A percentile compares a stretch with the other conserved stretches of the same genome.
Conservation (phyloP, 1,284 basidiomycete species). For the Veloboletus limbatus region DNA sequence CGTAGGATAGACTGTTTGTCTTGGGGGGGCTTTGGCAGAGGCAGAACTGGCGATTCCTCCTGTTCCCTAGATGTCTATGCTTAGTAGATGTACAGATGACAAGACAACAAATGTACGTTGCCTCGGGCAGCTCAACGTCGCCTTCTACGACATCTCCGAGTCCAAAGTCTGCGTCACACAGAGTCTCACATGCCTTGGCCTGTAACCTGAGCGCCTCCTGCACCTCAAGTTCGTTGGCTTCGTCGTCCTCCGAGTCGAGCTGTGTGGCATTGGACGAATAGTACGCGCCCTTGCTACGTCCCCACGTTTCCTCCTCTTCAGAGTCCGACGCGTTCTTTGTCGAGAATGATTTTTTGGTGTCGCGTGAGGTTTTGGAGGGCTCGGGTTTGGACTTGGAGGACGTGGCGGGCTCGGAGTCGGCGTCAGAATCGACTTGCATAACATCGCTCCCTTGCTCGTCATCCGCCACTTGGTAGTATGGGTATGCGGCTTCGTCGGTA, state of each 20-base stretch:
- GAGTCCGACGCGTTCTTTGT: slow-evolving; percentile 36
- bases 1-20: slow-evolving; percentile 67
- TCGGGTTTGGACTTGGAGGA: slow-evolving; percentile 33
- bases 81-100: slow-evolving; percentile 11
- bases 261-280: slow-evolving; percentile 82
- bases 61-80: slow-evolving; percentile 27
- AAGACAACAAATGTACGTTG: slow-evolving; percentile 39
- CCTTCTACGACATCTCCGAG: slow-evolving; percentile 62
- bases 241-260: slow-evolving; percentile 81
- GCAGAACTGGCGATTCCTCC: slow-evolving; percentile 32
- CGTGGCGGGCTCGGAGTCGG: slow-evolving; percentile 20
- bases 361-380: slow-evolving; percentile 30
- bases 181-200: slow-evolving; percentile 65
- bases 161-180: slow-evolving; percentile 85
- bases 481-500: slow-evolving; percentile 48
- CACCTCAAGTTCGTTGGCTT: slow-evolving; percentile 83
- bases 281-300: slow-evolving; percentile 71
- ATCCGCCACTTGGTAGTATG: slow-evolving; percentile 38
- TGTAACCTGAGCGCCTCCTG: slow-evolving; percentile 85
- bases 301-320: slow-evolving; percentile 78
- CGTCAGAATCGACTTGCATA: slow-evolving; percentile 45
- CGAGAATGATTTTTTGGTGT: slow-evolving; percentile 34
- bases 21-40: slow-evolving; percentile 38
- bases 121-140: slow-evolving; percentile 27
- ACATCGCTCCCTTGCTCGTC: slow-evolving; percentile 51